phyloP scores from a whole-genome alignment of 306 rosid genomes.

The Vicia sativa region DNA sequence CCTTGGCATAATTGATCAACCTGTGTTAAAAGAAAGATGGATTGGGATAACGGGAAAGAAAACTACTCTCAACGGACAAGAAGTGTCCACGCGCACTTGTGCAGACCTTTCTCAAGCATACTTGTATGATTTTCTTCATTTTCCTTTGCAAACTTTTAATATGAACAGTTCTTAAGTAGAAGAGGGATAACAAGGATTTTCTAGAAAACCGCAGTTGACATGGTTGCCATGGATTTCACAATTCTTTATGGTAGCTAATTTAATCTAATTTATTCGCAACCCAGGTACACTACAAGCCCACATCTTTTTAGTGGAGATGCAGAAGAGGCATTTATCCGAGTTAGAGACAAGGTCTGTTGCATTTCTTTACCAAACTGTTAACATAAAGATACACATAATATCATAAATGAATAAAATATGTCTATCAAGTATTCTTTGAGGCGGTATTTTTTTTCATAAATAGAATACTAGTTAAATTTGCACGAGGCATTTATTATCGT shows the following conservation, averaged over 20 bases:
- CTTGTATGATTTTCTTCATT: slow-evolving; percentile 56
- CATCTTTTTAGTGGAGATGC: slow-evolving; percentile 84
- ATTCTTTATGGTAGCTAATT: slow-evolving; percentile 17
- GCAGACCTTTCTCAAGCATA: slow-evolving; percentile 73
- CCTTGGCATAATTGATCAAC: slow-evolving; percentile 93
- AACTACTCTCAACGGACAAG: slow-evolving; percentile 80
- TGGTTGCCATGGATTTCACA: slow-evolving; percentile 12
- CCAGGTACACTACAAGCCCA: slow-evolving; percentile 95
- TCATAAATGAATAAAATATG: slow-evolving; percentile 15
- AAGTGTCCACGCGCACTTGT: slow-evolving; percentile 75
- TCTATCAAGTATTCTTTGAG: neutral
- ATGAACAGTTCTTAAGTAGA: slow-evolving; percentile 10
- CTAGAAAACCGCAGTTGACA: slow-evolving; percentile 22
- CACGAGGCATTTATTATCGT: neutral
- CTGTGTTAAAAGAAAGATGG: slow-evolving; percentile 91
- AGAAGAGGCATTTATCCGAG: slow-evolving; percentile 82
- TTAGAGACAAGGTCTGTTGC: slow-evolving; percentile 71
- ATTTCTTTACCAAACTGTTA: slow-evolving; percentile 13
- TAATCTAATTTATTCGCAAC: slow-evolving; percentile 7
- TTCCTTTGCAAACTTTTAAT: slow-evolving; percentile 19
- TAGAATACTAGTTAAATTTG: neutral
- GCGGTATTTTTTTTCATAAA: neutral
- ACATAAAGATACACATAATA: neutral
- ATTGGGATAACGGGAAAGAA: slow-evolving; percentile 73
- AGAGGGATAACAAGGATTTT: slow-evolving; percentile 22